Evolutionary conservation across 1,284 basidiomycete genomes (phyloP).

Genomic region (Vanrija sp.): DNA sequence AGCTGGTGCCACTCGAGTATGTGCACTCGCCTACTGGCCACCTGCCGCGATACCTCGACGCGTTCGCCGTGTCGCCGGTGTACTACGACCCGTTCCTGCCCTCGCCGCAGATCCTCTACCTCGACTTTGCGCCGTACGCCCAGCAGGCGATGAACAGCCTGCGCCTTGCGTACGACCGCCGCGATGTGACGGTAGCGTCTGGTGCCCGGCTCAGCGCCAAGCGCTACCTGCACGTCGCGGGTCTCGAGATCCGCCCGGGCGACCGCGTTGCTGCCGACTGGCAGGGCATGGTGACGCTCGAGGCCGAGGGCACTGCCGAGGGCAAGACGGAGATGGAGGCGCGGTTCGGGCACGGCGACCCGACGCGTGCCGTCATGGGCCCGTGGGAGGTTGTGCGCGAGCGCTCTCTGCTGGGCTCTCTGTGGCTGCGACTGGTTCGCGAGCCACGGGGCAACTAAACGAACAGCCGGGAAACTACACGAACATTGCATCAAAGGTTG

Average conservation of each 20-base stretch:
- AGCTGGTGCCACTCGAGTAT: slow-evolving; percentile 46
- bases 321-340: slow-evolving; percentile 37
- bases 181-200: slow-evolving; percentile 43
- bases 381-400: slow-evolving; percentile 48
- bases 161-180: slow-evolving; percentile 45
- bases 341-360: slow-evolving; percentile 31
- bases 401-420: slow-evolving; percentile 43
- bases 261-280: slow-evolving; percentile 37
- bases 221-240: slow-evolving; percentile 48
- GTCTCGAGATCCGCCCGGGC: slow-evolving; percentile 34
- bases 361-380: slow-evolving; percentile 23
- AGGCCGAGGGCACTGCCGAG: slow-evolving; percentile 49
- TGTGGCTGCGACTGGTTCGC: slow-evolving; percentile 42
- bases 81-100: slow-evolving; percentile 49
- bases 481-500: too few species aligned
- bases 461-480: too few species aligned
- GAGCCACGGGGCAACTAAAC: slow-evolving; percentile 5
- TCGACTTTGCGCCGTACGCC: slow-evolving; percentile 45
- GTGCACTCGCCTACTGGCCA: slow-evolving; percentile 33
- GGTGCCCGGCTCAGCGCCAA: slow-evolving; percentile 47
- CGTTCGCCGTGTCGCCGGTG: slow-evolving; percentile 46
- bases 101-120: slow-evolving; percentile 43
- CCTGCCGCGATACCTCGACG: slow-evolving; percentile 44
- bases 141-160: slow-evolving; percentile 32
- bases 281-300: slow-evolving; percentile 45